Conservation (phyloP, 129 eudicot species). For the Silybum marianum region DNA sequence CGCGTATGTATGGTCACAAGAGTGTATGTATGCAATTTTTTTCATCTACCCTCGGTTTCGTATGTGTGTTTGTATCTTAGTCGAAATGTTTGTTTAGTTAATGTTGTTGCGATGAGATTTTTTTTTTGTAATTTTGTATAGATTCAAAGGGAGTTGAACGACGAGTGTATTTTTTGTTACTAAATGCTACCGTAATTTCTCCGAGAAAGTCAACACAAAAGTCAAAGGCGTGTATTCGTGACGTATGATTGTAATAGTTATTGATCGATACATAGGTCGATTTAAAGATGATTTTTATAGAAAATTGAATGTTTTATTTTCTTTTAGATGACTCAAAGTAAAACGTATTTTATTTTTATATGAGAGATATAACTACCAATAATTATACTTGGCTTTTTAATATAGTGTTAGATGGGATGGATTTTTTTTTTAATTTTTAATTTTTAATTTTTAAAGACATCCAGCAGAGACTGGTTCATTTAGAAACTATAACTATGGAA, state of each 20-base stretch:
- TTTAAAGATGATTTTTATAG: background rate
- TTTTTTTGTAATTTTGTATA: background rate
- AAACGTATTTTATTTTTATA: background rate
- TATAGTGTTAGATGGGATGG: too few relatives aligned
- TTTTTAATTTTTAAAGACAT: too few relatives aligned
- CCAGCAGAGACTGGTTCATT: too few relatives aligned
- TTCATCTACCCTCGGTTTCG: background rate
- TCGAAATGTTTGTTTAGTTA: slow-evolving; percentile 1
- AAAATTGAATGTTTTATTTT: background rate
- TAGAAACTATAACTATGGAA: too few relatives aligned
- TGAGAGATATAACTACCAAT: too few relatives aligned
- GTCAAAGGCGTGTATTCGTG: background rate
- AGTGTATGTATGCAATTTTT: background rate
- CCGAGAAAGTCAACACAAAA: background rate
- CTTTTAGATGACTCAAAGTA: background rate
- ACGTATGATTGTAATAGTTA: background rate
- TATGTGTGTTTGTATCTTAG: background rate
- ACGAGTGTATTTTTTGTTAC: background rate
- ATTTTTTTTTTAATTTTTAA: too few relatives aligned
- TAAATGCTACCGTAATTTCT: background rate
- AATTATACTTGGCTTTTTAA: too few relatives aligned
- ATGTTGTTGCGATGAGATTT: background rate
- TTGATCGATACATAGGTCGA: background rate
- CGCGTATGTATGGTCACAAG: slow-evolving; percentile 36
- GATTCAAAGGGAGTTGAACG: background rate